Evolutionary conservation across 345 rosid species (phyloP).

Genomic region (Triadica sebifera): DNA sequence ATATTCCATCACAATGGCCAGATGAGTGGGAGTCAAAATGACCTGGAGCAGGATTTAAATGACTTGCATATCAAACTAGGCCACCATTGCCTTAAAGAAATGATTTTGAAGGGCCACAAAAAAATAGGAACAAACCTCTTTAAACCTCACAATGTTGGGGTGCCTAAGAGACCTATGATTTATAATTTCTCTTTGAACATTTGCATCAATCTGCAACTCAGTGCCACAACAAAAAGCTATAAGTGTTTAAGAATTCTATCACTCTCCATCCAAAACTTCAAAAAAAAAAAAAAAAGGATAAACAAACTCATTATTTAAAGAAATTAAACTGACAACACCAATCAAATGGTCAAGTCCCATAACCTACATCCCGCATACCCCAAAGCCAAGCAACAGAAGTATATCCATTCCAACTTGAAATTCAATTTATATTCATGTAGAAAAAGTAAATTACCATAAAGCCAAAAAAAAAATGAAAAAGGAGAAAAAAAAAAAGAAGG

Average conservation of each 20-base stretch:
- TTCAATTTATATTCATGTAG: too few relatives aligned
- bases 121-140: constrained; percentile 25
- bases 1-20: constrained; percentile 39
- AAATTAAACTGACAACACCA: too few relatives aligned
- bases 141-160: constrained; percentile 36
- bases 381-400: not conserved
- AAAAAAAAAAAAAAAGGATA: too few relatives aligned
- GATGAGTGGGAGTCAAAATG: constrained; percentile 33
- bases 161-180: constrained; percentile 36
- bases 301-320: too few relatives aligned
- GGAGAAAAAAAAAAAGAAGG: too few relatives aligned
- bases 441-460: too few relatives aligned
- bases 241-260: not conserved
- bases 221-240: not conserved
- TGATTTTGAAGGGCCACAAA: not conserved
- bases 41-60: constrained; percentile 17
- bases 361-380: not conserved
- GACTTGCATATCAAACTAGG: not conserved
- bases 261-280: not conserved
- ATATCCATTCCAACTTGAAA: not conserved
- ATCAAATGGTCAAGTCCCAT: not conserved
- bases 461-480: too few relatives aligned
- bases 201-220: constrained; percentile 32
- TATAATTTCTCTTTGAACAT: constrained; percentile 37
- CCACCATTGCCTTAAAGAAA: not conserved